Evolutionary conservation across 257 asterid genomes (phyloP).

Genomic region (Fraxinus quadrangulata): DNA sequence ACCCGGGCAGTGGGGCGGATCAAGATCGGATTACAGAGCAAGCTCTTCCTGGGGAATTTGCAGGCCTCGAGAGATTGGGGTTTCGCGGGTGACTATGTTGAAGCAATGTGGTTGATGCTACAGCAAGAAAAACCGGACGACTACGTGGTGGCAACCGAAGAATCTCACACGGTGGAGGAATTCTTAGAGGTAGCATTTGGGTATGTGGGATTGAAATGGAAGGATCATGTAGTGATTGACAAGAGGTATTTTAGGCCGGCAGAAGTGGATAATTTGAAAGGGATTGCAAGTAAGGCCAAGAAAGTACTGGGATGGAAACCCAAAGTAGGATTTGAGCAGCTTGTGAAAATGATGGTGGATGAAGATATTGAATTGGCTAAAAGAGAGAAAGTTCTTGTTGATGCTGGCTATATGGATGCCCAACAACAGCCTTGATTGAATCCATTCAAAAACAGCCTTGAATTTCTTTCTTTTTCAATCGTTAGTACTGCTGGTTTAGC

Average conservation of each 20-base stretch:
- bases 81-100: conserved; percentile 93
- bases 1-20: conserved; percentile 95
- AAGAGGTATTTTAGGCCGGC: conserved; percentile 84
- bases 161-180: conserved; percentile 93
- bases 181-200: conserved; percentile 72
- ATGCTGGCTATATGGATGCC: conserved; percentile 94
- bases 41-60: conserved; percentile 78
- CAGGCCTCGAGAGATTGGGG: conserved; percentile 98
- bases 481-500: neutral
- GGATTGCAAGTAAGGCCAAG: conserved; percentile 83
- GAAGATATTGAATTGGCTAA: conserved; percentile 92
- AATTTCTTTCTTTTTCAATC: neutral
- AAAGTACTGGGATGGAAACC: conserved; percentile 87
- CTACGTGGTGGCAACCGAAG: conserved; percentile 97
- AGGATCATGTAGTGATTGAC: conserved; percentile 85
- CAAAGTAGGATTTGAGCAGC: conserved; percentile 77
- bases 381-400: conserved; percentile 95
- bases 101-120: conserved; percentile 99
- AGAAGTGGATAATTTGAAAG: conserved; percentile 90
- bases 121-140: conserved; percentile 96
- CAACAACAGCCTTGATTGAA: conserved; percentile 84
- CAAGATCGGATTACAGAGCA: conserved; percentile 88
- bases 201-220: conserved; percentile 85
- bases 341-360: conserved; percentile 99
- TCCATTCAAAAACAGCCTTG: neutral